phyloP scores from a whole-genome alignment of 495 filamentous ascomycete genomes.

The Niebla homalea region DNA sequence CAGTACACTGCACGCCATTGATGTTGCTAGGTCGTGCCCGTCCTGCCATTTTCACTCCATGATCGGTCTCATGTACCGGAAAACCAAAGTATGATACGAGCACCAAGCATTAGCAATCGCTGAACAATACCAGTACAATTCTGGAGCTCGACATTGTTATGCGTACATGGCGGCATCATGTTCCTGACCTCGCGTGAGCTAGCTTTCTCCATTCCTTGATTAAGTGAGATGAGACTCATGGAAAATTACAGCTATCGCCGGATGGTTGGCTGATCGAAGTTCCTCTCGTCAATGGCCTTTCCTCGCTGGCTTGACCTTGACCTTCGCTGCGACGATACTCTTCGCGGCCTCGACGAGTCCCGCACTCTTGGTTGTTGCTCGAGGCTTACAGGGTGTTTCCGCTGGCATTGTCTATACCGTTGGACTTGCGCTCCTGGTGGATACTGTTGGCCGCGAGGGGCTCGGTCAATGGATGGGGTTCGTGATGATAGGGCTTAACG shows the following conservation, averaged over 20 bases:
- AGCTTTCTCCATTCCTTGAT: neutral
- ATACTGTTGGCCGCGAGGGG: slow-evolving; percentile 54
- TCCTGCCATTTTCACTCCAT: neutral
- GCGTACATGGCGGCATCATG: neutral
- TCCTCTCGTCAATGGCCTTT: slow-evolving; percentile 55
- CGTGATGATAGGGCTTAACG: slow-evolving; percentile 50
- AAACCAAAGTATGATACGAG: too few relatives aligned
- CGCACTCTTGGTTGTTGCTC: slow-evolving; percentile 49
- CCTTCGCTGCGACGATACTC: slow-evolving; percentile 49
- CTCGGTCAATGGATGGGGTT: slow-evolving; percentile 58
- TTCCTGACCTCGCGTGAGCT: neutral
- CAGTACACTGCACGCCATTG: too few relatives aligned
- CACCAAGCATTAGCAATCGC: too few relatives aligned
- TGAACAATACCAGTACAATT: neutral
- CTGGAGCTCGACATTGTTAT: neutral
- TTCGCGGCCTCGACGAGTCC: slow-evolving; percentile 57
- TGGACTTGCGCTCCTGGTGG: slow-evolving; percentile 63
- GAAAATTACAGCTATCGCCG: too few relatives aligned
- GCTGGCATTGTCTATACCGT: slow-evolving; percentile 68
- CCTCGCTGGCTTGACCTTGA: slow-evolving; percentile 54
- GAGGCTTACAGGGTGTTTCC: slow-evolving; percentile 61
- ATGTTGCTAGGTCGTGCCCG: too few relatives aligned
- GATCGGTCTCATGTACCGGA: neutral
- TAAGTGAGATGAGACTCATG: slow-evolving; percentile 17
- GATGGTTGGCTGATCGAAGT: slow-evolving; percentile 47